Base-by-base conservation (phyloP, 352 stramenopile genomes). In the Phytophthora crassamura region DNA sequence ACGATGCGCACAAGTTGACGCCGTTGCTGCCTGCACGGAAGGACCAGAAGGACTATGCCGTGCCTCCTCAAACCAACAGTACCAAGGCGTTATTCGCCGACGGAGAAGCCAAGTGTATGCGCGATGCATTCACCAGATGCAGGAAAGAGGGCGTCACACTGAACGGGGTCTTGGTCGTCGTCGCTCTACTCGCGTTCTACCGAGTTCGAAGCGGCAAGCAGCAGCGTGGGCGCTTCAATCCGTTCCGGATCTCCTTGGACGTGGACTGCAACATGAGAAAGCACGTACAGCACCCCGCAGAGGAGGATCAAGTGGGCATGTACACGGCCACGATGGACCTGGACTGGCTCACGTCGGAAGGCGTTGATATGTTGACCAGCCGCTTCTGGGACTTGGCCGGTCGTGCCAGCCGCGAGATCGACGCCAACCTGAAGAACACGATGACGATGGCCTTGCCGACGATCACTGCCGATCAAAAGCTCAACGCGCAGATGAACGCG, bases 331-430 rank as follows among this genome's bases (percentile, higher is more conserved):
- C 63, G 0, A 58, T 49, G 7, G 59, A 68, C 16, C 22, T 78
- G 1, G 60, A 72, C 1, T 62, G 60, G 56, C 45, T 82, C 12
- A 45, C n/a, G 11, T 77, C 65, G 15, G 63, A 89, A 64, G 81
- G 81, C 7, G 71, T 85, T 1, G 57, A 75, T 30, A 68, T 82
- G 59, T 28, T 73, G 8, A 70, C 39, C 1, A 61, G 64, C 4
- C 46, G 67, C 5, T 86, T 89, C 63, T 89, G 77, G 80, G 71
- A 85, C 52, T 43, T 85, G 22, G 75, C 77, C 10, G 72, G 74
- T 34, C 62, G 55, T 15, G 57, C 66, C 9, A 57, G 35, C 41
- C 46, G 59, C 2, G 66, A 75, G 33, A 57, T 75, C n/a, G 51
- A 69, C 3, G 48, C 45, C 15, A 65, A 54, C 3, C 32, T 75